phyloP scores from a whole-genome alignment of 352 stramenopile genomes.

The Globisporangium okanoganense region DNA sequence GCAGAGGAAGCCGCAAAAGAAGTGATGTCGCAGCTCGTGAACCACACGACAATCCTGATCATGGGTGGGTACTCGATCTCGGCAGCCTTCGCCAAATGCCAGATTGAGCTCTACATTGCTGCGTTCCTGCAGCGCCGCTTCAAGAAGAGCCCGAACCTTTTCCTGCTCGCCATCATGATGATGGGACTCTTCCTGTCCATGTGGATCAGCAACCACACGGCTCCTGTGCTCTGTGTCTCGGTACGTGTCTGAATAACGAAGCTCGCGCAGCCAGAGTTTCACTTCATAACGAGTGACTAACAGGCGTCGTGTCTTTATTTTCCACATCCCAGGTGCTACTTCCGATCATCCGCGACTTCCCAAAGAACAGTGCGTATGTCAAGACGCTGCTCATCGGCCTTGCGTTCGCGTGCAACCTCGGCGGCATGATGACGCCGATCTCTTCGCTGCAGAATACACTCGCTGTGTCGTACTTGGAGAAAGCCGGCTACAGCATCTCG shows the following conservation, averaged over 20 bases:
- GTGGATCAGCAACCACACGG: conserved; percentile 94
- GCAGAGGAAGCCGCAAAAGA: conserved; percentile 81
- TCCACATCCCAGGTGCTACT: conserved; percentile 44
- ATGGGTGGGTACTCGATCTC: conserved; percentile 91
- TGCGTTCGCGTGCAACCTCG: conserved; percentile 92
- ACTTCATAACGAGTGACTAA: neutral
- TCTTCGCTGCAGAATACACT: conserved; percentile 89
- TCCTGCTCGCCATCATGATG: conserved; percentile 91
- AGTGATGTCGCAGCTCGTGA: conserved; percentile 88
- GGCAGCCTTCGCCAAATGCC: conserved; percentile 87
- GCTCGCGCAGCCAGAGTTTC: neutral
- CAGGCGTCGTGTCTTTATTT: neutral
- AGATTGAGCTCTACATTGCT: conserved; percentile 91
- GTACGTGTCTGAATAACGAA: conserved; percentile 24
- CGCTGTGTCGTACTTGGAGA: conserved; percentile 83
- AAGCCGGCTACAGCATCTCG: conserved; percentile 82
- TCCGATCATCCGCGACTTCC: conserved; percentile 88
- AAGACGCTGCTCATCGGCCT: conserved; percentile 91
- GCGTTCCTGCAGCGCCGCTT: conserved; percentile 86
- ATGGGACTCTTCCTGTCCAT: conserved; percentile 92
- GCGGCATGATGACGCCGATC: conserved; percentile 93
- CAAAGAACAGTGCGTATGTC: conserved; percentile 79
- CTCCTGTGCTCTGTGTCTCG: conserved; percentile 89
- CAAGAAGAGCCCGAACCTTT: conserved; percentile 87
- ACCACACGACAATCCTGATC: conserved; percentile 92